These are phyloP conservation scores for Amborella trichopoda DNA, from an alignment of 164 flowering plant species.

Conservation along the genomic window DNA sequence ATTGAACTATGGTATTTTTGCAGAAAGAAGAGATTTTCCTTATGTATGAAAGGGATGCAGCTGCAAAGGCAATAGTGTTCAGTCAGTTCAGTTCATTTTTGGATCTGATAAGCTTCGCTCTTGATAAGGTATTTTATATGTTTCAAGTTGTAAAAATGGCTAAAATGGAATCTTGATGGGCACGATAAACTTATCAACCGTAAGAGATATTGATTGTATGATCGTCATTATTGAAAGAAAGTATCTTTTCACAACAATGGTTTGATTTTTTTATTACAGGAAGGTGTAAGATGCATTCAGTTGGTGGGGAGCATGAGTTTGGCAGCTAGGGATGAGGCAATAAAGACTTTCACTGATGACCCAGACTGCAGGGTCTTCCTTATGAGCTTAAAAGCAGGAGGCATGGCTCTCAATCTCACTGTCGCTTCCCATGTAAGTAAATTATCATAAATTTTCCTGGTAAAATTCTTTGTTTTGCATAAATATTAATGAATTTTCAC, in stretches of 20 bases:
- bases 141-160: too few relatives aligned
- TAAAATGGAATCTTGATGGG: too few relatives aligned
- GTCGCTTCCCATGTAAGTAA: conserved; percentile 96
- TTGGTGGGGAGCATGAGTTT: conserved; percentile 77
- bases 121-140: conserved; percentile 86
- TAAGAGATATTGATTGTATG: too few relatives aligned
- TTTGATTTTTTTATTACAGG: too few relatives aligned
- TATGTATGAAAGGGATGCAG: conserved; percentile 92
- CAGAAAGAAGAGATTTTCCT: conserved; percentile 88
- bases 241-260: too few relatives aligned
- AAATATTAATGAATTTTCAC: too few relatives aligned
- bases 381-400: conserved; percentile 97
- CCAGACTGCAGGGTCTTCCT: conserved; percentile 82
- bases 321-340: conserved; percentile 70
- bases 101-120: conserved; percentile 81
- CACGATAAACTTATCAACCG: too few relatives aligned
- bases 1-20: too few relatives aligned
- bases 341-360: conserved; percentile 64
- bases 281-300: conserved; percentile 67
- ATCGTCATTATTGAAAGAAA: too few relatives aligned
- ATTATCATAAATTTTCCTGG: too few relatives aligned
- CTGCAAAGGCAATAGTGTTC: conserved; percentile 95
- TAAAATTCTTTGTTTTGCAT: too few relatives aligned
- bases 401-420: conserved; percentile 91
- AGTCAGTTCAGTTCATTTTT: conserved; percentile 97